Evolutionary conservation across 192 early-diverging fungal species (phyloP), one percentile per base, ranked within the genome.

Genomic region (Umbelopsis sp.): DNA sequence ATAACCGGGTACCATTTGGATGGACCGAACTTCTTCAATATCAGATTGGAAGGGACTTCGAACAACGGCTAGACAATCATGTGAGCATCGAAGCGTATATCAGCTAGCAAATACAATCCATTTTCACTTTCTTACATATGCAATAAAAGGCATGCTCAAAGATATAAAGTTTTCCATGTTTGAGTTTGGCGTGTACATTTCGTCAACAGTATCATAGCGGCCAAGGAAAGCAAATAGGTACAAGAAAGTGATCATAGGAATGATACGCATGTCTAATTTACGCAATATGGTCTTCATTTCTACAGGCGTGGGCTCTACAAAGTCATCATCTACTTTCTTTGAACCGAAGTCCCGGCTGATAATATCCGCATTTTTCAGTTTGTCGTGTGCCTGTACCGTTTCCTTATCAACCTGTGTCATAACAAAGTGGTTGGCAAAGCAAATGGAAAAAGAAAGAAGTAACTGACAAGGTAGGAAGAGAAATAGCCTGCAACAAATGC

Each of bases 21-120:
- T 11, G 88, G 87, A 18, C 83, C 81, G 64, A 85, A 75, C 25
- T 64, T 75, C 70, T 90, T 91, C 33, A 91, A 74, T 47, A 88
- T 45, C 48, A 91, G 72, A 72, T 92, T 93, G 46, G 88, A 90
- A 7, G 92, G 92, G 13, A 93, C 78, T 74, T 93, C 91, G 72
- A 90, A 91, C 20, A 91, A 9, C 30, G 92, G 77, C 81, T 91
- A 86, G 41, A 12, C 45, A 8, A 21, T 46, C 27, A 30, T n/a
- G 22, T 48, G 65, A 66, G 65, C 44, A 66, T 44, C 22, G 13
- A 66, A 35, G 12, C 20, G 23, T 15, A 41, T 16, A 13, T 46
- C n/a, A 3, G n/a, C 23, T 20, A 23, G 12, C 66, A 47, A 67
- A n/a, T 4, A 25, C 8, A 20, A 33, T 37, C 46, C 6, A 41